Evolutionary conservation across 108 stramenopile genomes (phyloP), one percentile per base, ranked within the genome.

Genomic region (Cyclotella choctawhatcheeana): DNA sequence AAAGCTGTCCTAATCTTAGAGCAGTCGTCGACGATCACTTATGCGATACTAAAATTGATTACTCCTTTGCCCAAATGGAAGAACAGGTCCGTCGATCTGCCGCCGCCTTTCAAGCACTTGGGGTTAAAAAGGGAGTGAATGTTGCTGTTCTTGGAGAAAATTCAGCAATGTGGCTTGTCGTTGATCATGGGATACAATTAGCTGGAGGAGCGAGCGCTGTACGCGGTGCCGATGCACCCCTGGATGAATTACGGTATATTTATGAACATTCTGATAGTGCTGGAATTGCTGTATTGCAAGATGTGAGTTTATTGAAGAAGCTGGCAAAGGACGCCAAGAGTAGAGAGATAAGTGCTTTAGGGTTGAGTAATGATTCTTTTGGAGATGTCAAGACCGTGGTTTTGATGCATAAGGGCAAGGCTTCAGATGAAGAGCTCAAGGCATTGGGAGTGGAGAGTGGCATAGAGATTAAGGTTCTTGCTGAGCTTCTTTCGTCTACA

Each of bases 251-350:
- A 77, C 81, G 89, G 51, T 96, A 96, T 52, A 91, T 96, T 54
- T 96, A 96, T 64, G 92, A 96, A 70, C 94, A 96, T 74, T 90
- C 88, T n/a, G 94, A 96, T 54, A 84, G 85, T 56, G 85, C 86
- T 26, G 85, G 82, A 0, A 76, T 93, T 26, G 92, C 67, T 5
- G 91, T 93, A n/a, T 68, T 96, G 74, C 92, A 96, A 55, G 92
- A 87, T 67, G 86, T 87, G 5, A 67, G 71, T 25, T 53, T 96
- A 44, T 64, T 96, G 66, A 63, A 87, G 40, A 84, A 79, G 47
- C 60, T 96, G 53, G 65, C 77, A 22, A 81, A 84, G 24, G 84
- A 89, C 84, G 87, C 91, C 34, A 74, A 87, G 44, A 55, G 61
- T 6, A 81, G 80, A 62, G 82, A 79, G 7, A n/a, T 84, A 53